Percentiles rank a stretch among this genome's conserved stretches.
Evolutionary conservation across 192 early-diverging fungal genomes (phyloP).

Genomic region (Coemansia sp.): DNA sequence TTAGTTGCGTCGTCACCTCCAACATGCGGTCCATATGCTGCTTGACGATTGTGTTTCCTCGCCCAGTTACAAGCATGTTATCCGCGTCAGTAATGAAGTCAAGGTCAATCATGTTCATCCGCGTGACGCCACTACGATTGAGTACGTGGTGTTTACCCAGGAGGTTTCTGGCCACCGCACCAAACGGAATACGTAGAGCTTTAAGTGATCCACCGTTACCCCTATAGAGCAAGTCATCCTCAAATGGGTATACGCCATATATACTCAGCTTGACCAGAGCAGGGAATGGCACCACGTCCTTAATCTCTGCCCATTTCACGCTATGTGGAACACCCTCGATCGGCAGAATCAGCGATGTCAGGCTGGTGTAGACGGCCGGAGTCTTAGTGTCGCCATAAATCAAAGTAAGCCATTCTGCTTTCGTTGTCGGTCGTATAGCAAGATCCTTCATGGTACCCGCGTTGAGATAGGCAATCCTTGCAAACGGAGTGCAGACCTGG

Average conservation of each 20-base stretch:
- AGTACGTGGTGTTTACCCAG: not conserved
- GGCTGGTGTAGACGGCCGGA: not conserved
- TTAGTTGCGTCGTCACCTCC: not conserved
- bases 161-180: not conserved
- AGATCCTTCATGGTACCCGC: conserved; percentile 1
- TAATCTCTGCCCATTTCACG: not conserved
- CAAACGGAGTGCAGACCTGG: not conserved
- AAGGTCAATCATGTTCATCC: not conserved
- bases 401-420: not conserved
- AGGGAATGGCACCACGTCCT: not conserved
- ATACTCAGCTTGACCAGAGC: not conserved
- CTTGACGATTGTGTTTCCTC: not conserved
- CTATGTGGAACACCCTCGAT: no score
- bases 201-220: conserved; percentile 1
- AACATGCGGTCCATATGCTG: not conserved
- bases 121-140: not conserved
- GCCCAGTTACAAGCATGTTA: not conserved
- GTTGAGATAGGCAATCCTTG: conserved; percentile 4
- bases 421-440: not conserved
- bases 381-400: not conserved
- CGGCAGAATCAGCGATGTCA: not conserved
- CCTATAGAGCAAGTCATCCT: not conserved
- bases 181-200: not conserved
- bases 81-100: not conserved
- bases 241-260: not conserved